phyloP scores from a whole-genome alignment of 2,329 filamentous ascomycete species.

The Sporothrix brasiliensis region DNA sequence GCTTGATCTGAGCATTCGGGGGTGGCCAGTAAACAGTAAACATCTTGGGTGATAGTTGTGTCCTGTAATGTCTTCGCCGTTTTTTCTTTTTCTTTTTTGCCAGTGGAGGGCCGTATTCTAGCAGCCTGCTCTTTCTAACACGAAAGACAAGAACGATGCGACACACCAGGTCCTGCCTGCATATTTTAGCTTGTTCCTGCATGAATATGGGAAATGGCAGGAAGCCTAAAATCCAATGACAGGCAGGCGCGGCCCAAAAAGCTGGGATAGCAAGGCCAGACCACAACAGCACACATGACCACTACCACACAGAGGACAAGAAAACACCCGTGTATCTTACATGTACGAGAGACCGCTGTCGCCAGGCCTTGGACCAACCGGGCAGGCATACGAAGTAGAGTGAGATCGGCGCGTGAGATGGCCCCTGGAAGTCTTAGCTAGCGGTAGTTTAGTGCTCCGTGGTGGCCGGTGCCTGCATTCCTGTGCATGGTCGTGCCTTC shows the following conservation, averaged over 20 bases:
- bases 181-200: slow-evolving; percentile 24
- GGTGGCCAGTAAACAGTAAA: no score
- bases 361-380: neutral
- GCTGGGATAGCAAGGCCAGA: slow-evolving; percentile 10
- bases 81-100: slow-evolving; percentile 3
- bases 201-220: slow-evolving; percentile 25
- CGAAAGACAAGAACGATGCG: slow-evolving; percentile 10
- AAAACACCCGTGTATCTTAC: neutral
- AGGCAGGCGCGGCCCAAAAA: slow-evolving; percentile 17
- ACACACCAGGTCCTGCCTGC: slow-evolving; percentile 4
- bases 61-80: slow-evolving; percentile 14
- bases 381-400: neutral
- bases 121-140: neutral
- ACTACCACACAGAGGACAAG: neutral
- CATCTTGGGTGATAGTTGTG: no score
- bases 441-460: slow-evolving; percentile 6
- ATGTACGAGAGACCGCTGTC: neutral
- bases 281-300: no score
- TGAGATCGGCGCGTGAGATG: slow-evolving; percentile 25
- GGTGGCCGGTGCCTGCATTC: slow-evolving; percentile 28
- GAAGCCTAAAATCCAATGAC: slow-evolving; percentile 3
- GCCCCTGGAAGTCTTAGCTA: slow-evolving; percentile 12
- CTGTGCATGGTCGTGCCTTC: slow-evolving; percentile 24
- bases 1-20: no score
- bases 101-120: neutral